These are phyloP conservation scores for Clonostachys solani DNA, from an alignment of 2,329 filamentous ascomycete genomes.

Conservation along the genomic window DNA sequence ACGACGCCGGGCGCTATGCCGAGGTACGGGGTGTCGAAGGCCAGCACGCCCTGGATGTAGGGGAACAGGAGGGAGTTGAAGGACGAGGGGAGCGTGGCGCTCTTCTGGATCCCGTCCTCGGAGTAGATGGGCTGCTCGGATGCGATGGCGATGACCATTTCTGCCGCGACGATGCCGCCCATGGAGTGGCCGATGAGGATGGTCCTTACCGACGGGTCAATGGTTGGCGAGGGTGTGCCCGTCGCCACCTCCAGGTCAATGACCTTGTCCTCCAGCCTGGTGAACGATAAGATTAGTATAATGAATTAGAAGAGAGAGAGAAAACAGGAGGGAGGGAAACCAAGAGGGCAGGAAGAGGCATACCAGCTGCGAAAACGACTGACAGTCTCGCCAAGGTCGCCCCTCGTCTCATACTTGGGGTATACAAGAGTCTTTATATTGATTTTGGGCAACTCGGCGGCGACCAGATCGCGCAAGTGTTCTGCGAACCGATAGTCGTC, in stretches of 20 bases:
- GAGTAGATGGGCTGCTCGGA: constrained; percentile 50
- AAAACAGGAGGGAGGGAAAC: neutral
- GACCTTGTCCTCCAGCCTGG: constrained; percentile 81
- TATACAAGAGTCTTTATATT: constrained; percentile 68
- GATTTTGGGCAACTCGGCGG: constrained; percentile 63
- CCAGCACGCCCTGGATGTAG: constrained; percentile 83
- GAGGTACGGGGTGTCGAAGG: constrained; percentile 91
- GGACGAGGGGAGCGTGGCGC: constrained; percentile 9
- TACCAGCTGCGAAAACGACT: constrained; percentile 72
- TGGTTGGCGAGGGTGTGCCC: constrained; percentile 74
- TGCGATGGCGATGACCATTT: constrained; percentile 72
- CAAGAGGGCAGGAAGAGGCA: constrained; percentile 9
- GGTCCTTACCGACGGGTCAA: constrained; percentile 79
- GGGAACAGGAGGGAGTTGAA: constrained; percentile 81
- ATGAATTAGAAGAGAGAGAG: neutral
- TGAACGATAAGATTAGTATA: neutral
- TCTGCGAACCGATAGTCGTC: constrained; percentile 62
- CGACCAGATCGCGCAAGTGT: constrained; percentile 62
- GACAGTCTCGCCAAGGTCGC: constrained; percentile 69
- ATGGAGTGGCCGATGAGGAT: constrained; percentile 85
- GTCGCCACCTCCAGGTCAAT: constrained; percentile 90
- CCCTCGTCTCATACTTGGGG: constrained; percentile 77
- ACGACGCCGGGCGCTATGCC: constrained; percentile 78
- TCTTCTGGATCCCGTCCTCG: constrained; percentile 32
- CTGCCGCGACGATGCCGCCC: constrained; percentile 92